phyloP scores from a whole-genome alignment of 2,329 filamentous ascomycete genomes.

The Apiospora aurea region DNA sequence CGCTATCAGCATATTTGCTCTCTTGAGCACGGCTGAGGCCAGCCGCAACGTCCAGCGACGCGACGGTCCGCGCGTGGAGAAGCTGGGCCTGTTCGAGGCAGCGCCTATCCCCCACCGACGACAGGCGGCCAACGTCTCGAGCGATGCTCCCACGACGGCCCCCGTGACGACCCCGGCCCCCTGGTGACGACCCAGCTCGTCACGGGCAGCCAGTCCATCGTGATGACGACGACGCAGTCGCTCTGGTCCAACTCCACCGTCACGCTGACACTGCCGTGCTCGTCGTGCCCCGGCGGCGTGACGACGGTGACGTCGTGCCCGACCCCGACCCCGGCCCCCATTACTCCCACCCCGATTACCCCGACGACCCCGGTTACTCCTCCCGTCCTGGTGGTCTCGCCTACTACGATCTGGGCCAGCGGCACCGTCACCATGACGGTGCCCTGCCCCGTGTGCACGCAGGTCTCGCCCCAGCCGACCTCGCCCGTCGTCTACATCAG shows the following conservation, averaged over 20 bases:
- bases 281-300: neutral
- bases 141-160: neutral
- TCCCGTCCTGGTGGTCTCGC: neutral
- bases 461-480: neutral
- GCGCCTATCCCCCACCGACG: neutral
- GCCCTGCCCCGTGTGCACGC: neutral
- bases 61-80: neutral
- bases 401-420: neutral
- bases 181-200: neutral
- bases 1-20: neutral
- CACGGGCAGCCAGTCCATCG: neutral
- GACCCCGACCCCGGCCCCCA: neutral
- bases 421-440: neutral
- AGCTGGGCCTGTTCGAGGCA: slow-evolving; percentile 6
- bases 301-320: neutral
- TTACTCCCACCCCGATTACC: neutral
- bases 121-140: neutral
- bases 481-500: neutral
- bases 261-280: neutral
- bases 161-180: neutral
- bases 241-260: slow-evolving; percentile 7
- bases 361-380: neutral
- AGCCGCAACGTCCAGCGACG: neutral
- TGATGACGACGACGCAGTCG: neutral
- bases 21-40: slow-evolving; percentile 12